Percentiles rank a stretch among this genome's conserved stretches.
Conservation (phyloP, 345 rosid species). For the Firmiana major region DNA sequence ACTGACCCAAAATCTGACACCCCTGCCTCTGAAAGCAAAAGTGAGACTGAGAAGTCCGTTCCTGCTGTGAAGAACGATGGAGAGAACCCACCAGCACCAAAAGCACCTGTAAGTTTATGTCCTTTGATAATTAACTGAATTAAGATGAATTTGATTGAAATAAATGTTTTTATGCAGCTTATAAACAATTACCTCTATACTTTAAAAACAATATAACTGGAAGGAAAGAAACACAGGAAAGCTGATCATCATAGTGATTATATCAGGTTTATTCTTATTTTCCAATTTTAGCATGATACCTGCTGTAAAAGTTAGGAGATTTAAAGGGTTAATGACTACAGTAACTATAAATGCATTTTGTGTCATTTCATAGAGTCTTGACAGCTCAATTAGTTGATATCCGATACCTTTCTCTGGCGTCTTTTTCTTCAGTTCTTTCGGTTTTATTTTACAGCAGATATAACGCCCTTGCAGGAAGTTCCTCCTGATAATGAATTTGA, state of each 20-base stretch:
- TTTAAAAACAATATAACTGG: background rate
- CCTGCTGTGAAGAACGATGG: constrained; percentile 66
- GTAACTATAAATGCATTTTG: background rate
- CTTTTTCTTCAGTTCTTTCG: background rate
- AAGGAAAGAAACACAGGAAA: background rate
- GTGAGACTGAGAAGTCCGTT: constrained; percentile 59
- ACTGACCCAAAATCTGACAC: no score
- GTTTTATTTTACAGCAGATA: constrained; percentile 9
- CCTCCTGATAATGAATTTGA: constrained; percentile 93
- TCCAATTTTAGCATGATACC: background rate
- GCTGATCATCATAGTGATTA: background rate
- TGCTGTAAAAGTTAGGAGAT: background rate
- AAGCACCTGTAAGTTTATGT: constrained; percentile 50
- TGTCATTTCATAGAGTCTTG: background rate
- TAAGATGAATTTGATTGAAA: background rate
- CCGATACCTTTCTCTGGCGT: background rate
- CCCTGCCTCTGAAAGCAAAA: no score
- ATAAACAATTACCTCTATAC: background rate
- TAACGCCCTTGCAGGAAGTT: constrained; percentile 53
- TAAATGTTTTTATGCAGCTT: background rate
- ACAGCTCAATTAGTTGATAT: background rate
- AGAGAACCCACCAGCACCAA: constrained; percentile 53
- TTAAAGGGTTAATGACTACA: background rate
- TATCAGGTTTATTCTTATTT: background rate
- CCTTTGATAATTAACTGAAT: constrained; percentile 7